Base-by-base conservation (phyloP, 2,329 filamentous ascomycete genomes). In the Aureobasidium sp. region DNA sequence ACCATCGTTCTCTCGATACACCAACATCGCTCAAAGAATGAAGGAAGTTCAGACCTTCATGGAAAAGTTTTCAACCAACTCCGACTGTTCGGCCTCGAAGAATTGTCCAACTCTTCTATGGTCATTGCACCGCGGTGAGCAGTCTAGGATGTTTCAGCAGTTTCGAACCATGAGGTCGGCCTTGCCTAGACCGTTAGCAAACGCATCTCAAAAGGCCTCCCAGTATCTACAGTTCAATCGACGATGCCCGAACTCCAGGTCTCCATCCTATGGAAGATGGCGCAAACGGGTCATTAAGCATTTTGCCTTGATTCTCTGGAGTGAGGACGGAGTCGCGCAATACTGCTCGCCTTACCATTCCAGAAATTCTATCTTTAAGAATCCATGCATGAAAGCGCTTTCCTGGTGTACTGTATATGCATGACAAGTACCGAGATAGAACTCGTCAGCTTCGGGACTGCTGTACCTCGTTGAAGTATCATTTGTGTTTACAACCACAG, bases 201-300 rank as follows among this genome's bases (percentile, higher is more conserved):
- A 17, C 14, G 41, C 41, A 45, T 45, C 7, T 21, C 14, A 32
- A 17, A 45, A 29, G 41, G 27, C 17, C 34, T 29, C 41, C 41
- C 22, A 24, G 12, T n/a, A n/a, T 19, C 41, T 45, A 24, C 29
- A 24, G 34, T 27, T 3, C 11, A 34, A 45, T 45, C 41, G 29
- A 45, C 41, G 27, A 34, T 45, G 27, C 14, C 27, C 29, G 41
- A 24, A 27, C 41, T 45, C 41, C 41, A 45, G 41, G 41, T 45
- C 34, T 29, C 16, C 29, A 34, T 34, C 11, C 10, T 45, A 1
- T 17, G 14, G 27, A 34, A 8, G 27, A 45, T 45, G 41, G 41
- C 27, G 41, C 19, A 45, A 34, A 34, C 25, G 12, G n/a, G 7
- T 16, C 22, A 14, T 22, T 24, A 10, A 22, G 4, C 24, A 12